phyloP scores from a whole-genome alignment of 768 basidiomycete genomes.

The Candolleomyces eurysporus region DNA sequence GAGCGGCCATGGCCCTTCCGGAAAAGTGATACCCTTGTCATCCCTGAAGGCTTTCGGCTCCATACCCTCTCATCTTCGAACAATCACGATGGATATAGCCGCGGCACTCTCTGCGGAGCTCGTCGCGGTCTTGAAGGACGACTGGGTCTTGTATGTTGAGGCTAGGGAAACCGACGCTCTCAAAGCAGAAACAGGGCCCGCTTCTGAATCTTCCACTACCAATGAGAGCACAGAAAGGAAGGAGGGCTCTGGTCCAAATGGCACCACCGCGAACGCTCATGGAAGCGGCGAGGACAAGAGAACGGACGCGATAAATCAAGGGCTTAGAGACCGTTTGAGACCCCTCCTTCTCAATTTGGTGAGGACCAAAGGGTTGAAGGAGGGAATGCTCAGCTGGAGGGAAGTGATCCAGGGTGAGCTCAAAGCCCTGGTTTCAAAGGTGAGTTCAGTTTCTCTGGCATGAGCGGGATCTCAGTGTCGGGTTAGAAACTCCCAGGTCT shows the following conservation, averaged over 20 bases:
- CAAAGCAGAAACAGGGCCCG: background rate
- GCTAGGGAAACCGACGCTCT: background rate
- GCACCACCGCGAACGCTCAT: no score
- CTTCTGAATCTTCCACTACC: background rate
- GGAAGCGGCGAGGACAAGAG: conserved; percentile 9
- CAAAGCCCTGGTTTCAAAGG: conserved; percentile 54
- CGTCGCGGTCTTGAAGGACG: conserved; percentile 56
- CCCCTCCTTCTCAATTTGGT: conserved; percentile 79
- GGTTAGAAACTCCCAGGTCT: conserved; percentile 59
- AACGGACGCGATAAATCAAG: conserved; percentile 27
- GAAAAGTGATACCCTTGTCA: conserved; percentile 56
- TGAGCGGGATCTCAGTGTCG: background rate
- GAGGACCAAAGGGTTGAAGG: conserved; percentile 68
- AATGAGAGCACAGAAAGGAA: background rate
- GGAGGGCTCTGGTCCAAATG: no score
- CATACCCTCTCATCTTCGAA: conserved; percentile 71
- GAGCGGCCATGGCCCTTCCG: conserved; percentile 13
- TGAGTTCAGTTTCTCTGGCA: background rate
- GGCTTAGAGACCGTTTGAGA: conserved; percentile 59
- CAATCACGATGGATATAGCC: conserved; percentile 72
- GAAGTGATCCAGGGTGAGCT: conserved; percentile 65
- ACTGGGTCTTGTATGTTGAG: conserved; percentile 60
- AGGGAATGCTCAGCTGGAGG: conserved; percentile 67
- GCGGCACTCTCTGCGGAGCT: conserved; percentile 75
- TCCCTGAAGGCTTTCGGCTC: conserved; percentile 70